Percentiles rank a stretch among this genome's conserved stretches.
These are phyloP conservation scores for Claviceps maximensis DNA, from an alignment of 2,329 filamentous ascomycete species.

Conservation along the genomic window DNA sequence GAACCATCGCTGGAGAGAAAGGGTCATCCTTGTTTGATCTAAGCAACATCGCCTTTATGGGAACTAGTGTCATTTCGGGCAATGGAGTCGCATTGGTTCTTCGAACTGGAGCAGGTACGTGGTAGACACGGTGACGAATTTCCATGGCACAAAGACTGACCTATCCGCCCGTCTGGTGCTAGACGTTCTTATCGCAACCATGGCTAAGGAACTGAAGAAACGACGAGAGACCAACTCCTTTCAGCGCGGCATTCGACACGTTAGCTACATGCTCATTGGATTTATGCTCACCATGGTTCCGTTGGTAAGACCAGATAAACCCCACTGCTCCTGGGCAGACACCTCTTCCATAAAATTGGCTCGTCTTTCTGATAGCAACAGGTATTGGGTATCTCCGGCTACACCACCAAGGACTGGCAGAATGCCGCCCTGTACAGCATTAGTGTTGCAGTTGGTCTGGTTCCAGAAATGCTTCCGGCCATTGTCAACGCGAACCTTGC, in stretches of 20 bases:
- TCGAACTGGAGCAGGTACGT: conserved; percentile 11
- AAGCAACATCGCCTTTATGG: conserved; percentile 16
- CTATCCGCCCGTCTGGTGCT: not conserved
- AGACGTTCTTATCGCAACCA: conserved; percentile 15
- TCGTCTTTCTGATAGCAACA: not conserved
- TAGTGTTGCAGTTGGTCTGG: conserved; percentile 17
- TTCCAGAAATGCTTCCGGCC: conserved; percentile 18
- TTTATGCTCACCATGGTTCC: conserved; percentile 19
- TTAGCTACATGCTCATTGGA: conserved; percentile 17
- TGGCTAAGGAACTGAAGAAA: conserved; percentile 14
- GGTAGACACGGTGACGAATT: too few relatives aligned
- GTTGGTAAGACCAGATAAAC: conserved; percentile 10
- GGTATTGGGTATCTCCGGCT: conserved; percentile 14
- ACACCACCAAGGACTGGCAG: conserved; percentile 14
- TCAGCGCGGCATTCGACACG: conserved; percentile 16
- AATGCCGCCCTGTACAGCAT: conserved; percentile 16
- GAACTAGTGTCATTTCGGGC: conserved; percentile 16
- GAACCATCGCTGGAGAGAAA: conserved; percentile 9
- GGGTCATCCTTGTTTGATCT: conserved; percentile 13
- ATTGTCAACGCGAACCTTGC: conserved; percentile 18
- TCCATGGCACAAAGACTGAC: not conserved
- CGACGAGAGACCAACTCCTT: conserved; percentile 15
- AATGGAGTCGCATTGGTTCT: conserved; percentile 14
- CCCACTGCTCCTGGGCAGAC: too few relatives aligned
- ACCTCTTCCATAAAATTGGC: not conserved